These are phyloP conservation scores for Ambrosia artemisiifolia DNA, from an alignment of 129 eudicot genomes.

Conservation along the genomic window DNA sequence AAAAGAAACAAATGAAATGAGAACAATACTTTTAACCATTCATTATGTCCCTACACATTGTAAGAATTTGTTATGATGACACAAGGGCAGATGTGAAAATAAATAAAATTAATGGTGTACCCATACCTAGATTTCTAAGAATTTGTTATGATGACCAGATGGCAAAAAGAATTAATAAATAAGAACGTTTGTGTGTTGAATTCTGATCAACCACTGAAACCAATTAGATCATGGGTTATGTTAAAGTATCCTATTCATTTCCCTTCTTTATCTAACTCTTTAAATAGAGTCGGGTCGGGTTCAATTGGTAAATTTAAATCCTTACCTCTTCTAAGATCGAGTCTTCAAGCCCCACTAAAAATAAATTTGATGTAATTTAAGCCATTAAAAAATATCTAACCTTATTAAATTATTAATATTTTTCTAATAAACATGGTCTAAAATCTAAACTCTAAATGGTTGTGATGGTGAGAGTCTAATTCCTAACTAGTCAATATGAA, in stretches of 20 bases:
- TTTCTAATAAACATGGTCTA: too few relatives aligned
- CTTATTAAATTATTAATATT: too few relatives aligned
- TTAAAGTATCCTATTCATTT: not conserved
- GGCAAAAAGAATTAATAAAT: not conserved
- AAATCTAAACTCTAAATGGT: too few relatives aligned
- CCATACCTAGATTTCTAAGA: not conserved
- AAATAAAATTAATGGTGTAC: not conserved
- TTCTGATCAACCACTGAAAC: not conserved
- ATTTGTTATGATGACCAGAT: not conserved
- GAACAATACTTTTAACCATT: not conserved
- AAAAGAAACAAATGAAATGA: too few relatives aligned
- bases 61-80: not conserved
- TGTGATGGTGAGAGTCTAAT: too few relatives aligned
- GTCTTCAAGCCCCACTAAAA: too few relatives aligned
- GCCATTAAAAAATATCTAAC: too few relatives aligned
- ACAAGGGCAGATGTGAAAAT: not conserved
- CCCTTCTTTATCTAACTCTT: too few relatives aligned
- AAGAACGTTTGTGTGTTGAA: not conserved
- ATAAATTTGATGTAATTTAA: too few relatives aligned
- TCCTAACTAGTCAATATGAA: constrained; percentile 3
- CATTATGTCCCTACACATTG: not conserved
- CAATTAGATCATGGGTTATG: not conserved
- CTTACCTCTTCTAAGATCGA: too few relatives aligned
- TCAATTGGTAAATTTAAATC: too few relatives aligned
- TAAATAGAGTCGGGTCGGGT: too few relatives aligned